Conservation (phyloP, 129 eudicot genomes). For the Artemisia argyi region DNA sequence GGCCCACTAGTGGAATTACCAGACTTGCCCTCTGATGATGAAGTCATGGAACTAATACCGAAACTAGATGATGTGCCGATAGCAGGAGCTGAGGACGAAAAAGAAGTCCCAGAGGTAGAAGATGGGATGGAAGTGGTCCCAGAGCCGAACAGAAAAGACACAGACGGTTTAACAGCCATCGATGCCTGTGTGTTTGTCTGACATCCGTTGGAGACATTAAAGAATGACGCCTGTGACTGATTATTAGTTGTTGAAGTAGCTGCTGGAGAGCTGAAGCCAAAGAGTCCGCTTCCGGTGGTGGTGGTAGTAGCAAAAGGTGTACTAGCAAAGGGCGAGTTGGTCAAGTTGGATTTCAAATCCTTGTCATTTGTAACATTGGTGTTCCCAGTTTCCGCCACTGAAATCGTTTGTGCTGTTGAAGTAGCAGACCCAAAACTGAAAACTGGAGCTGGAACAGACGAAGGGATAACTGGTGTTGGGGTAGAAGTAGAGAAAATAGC, state of each 20-base stretch:
- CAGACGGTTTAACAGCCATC: conserved; percentile 28
- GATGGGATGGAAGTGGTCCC: conserved; percentile 32
- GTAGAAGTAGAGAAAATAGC: conserved; percentile 19
- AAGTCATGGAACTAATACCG: conserved; percentile 31
- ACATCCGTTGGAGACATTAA: too few species aligned
- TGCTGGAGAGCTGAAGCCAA: conserved; percentile 22
- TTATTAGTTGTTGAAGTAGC: conserved; percentile 30
- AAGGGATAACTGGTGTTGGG: conserved; percentile 25
- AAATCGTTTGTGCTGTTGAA: conserved; percentile 20
- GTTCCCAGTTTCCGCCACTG: conserved; percentile 30
- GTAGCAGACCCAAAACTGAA: conserved; percentile 44
- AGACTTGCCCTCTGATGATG: conserved; percentile 34
- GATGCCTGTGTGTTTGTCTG: conserved; percentile 26
- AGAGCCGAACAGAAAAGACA: conserved; percentile 41
- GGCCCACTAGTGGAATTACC: conserved; percentile 32
- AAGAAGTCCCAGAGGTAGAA: conserved; percentile 23
- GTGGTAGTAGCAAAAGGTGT: conserved; percentile 38
- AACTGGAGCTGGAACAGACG: conserved; percentile 28
- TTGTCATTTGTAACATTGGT: conserved; percentile 28
- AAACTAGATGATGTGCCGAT: conserved; percentile 29
- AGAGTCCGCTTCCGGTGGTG: conserved; percentile 13
- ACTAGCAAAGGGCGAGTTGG: conserved; percentile 32
- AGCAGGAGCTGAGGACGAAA: conserved; percentile 32
- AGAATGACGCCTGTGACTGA: conserved; percentile 26
- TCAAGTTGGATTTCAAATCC: conserved; percentile 26